Percentiles rank a stretch among this genome's conserved stretches.
Evolutionary conservation across 2,329 filamentous ascomycete species (phyloP).

Genomic region (Botrytis sinoallii): DNA sequence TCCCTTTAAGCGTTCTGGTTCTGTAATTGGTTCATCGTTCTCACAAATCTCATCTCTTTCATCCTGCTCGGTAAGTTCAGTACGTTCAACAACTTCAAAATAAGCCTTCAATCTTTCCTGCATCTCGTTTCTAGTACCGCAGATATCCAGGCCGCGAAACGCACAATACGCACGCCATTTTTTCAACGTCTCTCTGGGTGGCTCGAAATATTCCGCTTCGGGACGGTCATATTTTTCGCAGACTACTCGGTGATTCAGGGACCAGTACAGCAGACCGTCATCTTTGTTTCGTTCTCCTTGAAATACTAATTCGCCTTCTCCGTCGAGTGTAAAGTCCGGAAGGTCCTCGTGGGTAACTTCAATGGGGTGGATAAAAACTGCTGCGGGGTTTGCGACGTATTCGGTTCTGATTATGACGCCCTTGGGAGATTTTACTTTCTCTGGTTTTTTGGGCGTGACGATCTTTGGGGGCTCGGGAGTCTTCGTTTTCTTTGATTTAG

Average conservation of each 20-base stretch:
- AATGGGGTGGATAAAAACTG: not conserved
- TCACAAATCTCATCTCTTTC: no score
- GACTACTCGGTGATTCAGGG: not conserved
- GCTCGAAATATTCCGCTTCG: not conserved
- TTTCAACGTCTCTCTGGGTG: not conserved
- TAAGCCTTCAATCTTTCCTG: not conserved
- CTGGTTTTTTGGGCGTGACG: not conserved
- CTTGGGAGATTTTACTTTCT: not conserved
- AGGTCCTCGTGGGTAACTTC: not conserved
- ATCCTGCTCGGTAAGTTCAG: not conserved
- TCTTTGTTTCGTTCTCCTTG: not conserved
- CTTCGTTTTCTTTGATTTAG: not conserved
- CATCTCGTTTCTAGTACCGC: not conserved
- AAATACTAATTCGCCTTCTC: not conserved
- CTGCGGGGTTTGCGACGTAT: not conserved
- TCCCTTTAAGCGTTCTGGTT: not conserved
- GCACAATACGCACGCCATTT: constrained; percentile 7
- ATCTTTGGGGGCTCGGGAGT: not conserved
- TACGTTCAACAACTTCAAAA: not conserved
- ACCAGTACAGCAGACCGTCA: not conserved
- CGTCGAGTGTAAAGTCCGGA: not conserved
- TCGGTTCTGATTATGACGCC: not conserved
- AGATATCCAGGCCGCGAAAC: not conserved
- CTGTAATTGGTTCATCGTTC: no score
- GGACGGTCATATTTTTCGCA: not conserved